Evolutionary conservation across 1,139 yeast species (phyloP).

Genomic region (Lodderomyces jiufengensis): DNA sequence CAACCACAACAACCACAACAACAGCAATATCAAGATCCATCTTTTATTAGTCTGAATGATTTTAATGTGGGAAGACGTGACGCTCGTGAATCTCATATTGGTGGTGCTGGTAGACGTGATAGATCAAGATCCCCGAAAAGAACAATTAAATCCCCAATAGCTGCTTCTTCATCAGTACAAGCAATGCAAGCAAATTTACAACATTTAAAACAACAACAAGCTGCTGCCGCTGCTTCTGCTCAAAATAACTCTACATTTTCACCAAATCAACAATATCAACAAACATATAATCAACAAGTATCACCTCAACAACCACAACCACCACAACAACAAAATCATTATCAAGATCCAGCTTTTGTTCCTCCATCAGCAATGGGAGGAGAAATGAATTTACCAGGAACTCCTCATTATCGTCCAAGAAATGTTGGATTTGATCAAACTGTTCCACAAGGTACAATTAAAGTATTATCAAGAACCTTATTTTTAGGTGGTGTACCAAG

Average conservation of each 20-base stretch:
- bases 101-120: constrained; percentile 38
- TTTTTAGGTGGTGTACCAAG: constrained; percentile 93
- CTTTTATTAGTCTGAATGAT: constrained; percentile 4
- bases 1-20: constrained; percentile 11
- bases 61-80: constrained; percentile 30
- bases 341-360: constrained; percentile 8
- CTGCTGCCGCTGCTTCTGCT: constrained; percentile 4
- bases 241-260: constrained; percentile 5
- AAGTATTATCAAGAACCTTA: constrained; percentile 83
- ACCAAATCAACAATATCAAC: constrained; percentile 13
- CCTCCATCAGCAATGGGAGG: constrained; percentile 25
- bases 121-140: constrained; percentile 58
- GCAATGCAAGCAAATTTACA: constrained; percentile 12
- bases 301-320: constrained; percentile 10
- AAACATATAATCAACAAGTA: constrained; percentile 3
- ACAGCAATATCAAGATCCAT: constrained; percentile 3
- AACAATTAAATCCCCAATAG: constrained; percentile 29
- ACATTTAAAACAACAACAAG: constrained; percentile 11
- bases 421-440: constrained; percentile 65
- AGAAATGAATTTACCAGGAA: constrained; percentile 65
- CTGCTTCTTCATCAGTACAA: constrained; percentile 9
- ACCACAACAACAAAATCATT: constrained; percentile 8
- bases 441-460: constrained; percentile 76
- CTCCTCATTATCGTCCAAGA: constrained; percentile 70
- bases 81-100: constrained; percentile 18